phyloP scores from a whole-genome alignment of 1,284 basidiomycete species.

The Clitocybe nebularis region DNA sequence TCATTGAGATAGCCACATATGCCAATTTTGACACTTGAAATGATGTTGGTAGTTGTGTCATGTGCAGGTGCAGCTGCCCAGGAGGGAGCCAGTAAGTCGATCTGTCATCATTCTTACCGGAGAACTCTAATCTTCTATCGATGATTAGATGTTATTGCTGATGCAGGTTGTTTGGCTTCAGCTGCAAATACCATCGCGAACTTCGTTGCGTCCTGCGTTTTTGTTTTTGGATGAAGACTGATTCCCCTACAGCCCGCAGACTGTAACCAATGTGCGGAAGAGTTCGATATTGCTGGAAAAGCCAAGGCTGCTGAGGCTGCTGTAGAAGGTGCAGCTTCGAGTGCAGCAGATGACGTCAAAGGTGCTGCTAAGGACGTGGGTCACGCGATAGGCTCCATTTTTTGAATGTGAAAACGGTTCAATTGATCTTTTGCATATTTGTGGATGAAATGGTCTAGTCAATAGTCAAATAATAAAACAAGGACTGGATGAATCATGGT shows the following conservation, averaged over 20 bases:
- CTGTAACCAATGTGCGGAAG: slow-evolving; percentile 12
- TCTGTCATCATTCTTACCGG: neutral
- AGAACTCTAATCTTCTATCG: no score
- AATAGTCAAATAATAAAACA: neutral
- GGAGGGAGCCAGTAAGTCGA: slow-evolving; percentile 12
- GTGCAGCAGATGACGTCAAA: slow-evolving; percentile 5
- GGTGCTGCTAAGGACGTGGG: slow-evolving; percentile 6
- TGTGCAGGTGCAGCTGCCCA: slow-evolving; percentile 13
- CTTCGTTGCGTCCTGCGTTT: slow-evolving; percentile 3
- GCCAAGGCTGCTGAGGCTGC: slow-evolving; percentile 6
- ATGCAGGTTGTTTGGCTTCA: slow-evolving; percentile 14
- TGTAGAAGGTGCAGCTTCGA: slow-evolving; percentile 1
- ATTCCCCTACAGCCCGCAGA: slow-evolving; percentile 10
- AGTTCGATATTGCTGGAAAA: slow-evolving; percentile 8
- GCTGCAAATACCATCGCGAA: slow-evolving; percentile 12
- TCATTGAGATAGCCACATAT: neutral
- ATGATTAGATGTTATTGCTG: slow-evolving; percentile 8
- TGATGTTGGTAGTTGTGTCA: slow-evolving; percentile 5
- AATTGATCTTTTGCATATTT: neutral
- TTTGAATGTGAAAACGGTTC: slow-evolving; percentile 4
- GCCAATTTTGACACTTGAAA: no score
- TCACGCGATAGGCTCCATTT: slow-evolving; percentile 10
- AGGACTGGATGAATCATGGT: neutral
- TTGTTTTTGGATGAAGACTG: neutral
- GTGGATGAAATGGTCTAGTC: neutral